Percentiles rank a stretch among this genome's conserved stretches.
Conservation (phyloP, 2,329 filamentous ascomycete genomes). For the Hawksworthiomyces lignivorus region DNA sequence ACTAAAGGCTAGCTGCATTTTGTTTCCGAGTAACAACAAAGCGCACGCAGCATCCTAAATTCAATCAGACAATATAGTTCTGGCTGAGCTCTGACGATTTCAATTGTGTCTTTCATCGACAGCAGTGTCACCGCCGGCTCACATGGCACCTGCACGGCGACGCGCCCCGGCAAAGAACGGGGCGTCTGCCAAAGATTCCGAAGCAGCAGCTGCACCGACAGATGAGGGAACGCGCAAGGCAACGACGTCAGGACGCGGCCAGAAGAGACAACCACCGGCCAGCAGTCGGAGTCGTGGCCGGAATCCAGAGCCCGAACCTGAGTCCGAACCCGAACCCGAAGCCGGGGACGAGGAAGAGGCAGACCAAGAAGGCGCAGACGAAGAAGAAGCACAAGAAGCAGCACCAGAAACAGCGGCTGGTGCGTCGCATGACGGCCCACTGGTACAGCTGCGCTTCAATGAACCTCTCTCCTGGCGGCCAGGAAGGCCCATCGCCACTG, state of each 20-base stretch:
- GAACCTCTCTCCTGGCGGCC: conserved; percentile 86
- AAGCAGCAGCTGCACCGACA: neutral
- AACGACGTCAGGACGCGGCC: neutral
- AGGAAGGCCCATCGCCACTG: conserved; percentile 78
- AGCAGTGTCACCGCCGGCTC: neutral
- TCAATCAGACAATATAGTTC: too few species aligned
- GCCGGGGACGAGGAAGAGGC: neutral
- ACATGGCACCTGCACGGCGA: conserved; percentile 15
- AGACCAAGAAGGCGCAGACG: conserved; percentile 4
- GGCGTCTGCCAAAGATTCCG: conserved; percentile 8
- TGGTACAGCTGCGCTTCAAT: conserved; percentile 62
- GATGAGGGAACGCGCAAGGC: conserved; percentile 4
- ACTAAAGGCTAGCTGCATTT: too few species aligned
- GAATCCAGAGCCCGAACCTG: conserved; percentile 6
- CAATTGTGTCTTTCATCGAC: too few species aligned
- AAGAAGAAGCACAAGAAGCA: neutral
- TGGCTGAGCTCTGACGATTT: too few species aligned
- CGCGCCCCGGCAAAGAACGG: conserved; percentile 14
- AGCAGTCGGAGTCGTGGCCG: neutral
- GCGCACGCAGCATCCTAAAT: too few species aligned
- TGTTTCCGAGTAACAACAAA: too few species aligned
- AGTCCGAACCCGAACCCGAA: conserved; percentile 11
- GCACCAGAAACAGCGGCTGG: neutral
- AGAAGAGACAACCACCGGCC: conserved; percentile 3
- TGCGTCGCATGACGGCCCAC: conserved; percentile 25